Conservation (phyloP, 768 basidiomycete species). For the Kockovaella imperatae region DNA sequence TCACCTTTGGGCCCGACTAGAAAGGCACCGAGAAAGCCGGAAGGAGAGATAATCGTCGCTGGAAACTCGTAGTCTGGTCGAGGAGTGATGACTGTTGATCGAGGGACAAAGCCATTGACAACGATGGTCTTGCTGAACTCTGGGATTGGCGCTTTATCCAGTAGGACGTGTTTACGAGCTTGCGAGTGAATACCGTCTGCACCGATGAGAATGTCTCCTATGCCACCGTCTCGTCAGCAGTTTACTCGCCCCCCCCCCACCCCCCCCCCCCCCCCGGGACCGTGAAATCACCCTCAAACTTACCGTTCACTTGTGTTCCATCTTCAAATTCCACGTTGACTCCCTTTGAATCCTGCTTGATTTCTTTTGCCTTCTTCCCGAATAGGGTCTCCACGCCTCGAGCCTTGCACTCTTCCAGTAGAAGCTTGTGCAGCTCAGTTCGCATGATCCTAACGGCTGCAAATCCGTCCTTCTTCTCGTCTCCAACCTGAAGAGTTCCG, state of each 20-base stretch:
- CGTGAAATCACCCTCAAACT: too few relatives aligned
- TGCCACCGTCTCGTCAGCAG: constrained; percentile 8
- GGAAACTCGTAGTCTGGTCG: neutral
- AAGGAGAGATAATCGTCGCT: constrained; percentile 14
- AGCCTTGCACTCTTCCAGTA: constrained; percentile 15
- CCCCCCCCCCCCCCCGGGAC: too few relatives aligned
- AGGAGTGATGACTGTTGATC: neutral
- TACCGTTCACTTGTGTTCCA: constrained; percentile 15
- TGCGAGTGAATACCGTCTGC: constrained; percentile 31
- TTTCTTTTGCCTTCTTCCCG: neutral
- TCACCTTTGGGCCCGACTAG: constrained; percentile 14
- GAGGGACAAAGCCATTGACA: constrained; percentile 11
- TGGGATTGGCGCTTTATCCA: constrained; percentile 6
- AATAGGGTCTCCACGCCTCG: neutral
- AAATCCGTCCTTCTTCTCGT: constrained; percentile 8
- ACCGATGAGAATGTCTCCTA: constrained; percentile 27
- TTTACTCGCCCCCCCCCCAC: constrained; percentile 7
- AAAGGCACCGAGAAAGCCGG: constrained; percentile 25
- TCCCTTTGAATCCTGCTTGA: constrained; percentile 15
- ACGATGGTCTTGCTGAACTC: constrained; percentile 9
- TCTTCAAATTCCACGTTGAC: constrained; percentile 24
- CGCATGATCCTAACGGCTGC: constrained; percentile 26
- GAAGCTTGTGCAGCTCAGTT: constrained; percentile 9
- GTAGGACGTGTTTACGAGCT: constrained; percentile 26
- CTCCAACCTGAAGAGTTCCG: neutral